Evolutionary conservation across 768 basidiomycete genomes (phyloP), one percentile per base, ranked within the genome.

Genomic region (Trametes cubensis): DNA sequence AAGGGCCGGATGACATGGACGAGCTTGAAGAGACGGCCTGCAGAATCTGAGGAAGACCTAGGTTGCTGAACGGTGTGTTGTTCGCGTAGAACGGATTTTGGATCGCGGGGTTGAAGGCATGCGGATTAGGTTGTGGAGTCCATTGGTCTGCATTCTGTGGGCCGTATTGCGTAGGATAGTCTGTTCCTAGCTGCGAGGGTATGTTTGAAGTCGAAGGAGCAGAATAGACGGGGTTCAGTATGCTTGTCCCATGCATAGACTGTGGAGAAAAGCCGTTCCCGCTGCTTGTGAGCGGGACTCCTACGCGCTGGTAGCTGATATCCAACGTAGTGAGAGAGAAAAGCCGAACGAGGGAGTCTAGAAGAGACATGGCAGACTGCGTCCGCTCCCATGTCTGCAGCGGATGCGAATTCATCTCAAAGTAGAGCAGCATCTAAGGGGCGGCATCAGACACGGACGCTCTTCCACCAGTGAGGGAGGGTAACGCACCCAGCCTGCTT

Each of bases 261-360:
- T 41, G 57, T 0, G 30, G 2, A 13, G 38, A 17, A n/a, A 58
- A 49, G 25, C 58, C 58, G 1, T 34, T n/a, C 2, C 48, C 26
- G 8, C 25, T 21, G 20, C 38, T 40, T 6, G n/a, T 21, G 21
- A 45, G 58, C 65, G 86, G 87, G 40, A 73, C 72, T 0, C 81
- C 77, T 15, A 80, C 75, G 39, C 76, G 71, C 0, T 83, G 81
- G 56, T 86, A 10, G 42, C 41, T 44, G 1, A 49, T 38, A 28
- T 64, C 63, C 8, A 64, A 73, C 55, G 76, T 67, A 0, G 86
- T 85, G 53, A 90, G 54, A 4, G 57, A 58, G 55, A 64, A 64
- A 1, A 64, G 26, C 1, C 63, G 46, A 14, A 60, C 41, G 21
- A 64, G 63, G 8, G 63, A 64, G 49, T 64, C 63, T 6, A 64